phyloP scores from a whole-genome alignment of 306 rosid species.

The Benincasa hispida region DNA sequence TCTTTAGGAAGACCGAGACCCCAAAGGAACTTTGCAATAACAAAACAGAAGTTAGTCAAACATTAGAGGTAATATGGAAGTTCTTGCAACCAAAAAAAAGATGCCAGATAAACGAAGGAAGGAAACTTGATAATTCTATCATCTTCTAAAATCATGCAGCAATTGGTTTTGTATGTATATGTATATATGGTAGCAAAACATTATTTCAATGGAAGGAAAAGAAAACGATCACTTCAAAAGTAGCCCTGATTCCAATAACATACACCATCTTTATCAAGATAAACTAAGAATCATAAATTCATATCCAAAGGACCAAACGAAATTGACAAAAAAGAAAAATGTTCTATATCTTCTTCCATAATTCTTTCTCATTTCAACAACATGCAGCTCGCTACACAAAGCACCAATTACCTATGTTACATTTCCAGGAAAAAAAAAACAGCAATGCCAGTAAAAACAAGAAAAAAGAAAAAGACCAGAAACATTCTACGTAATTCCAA shows the following conservation, averaged over 20 bases:
- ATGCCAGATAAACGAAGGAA: background rate
- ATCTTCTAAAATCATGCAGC: background rate
- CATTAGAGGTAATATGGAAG: background rate
- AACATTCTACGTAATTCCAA: background rate
- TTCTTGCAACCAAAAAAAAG: background rate
- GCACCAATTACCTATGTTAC: background rate
- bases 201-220: background rate
- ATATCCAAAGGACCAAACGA: background rate
- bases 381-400: background rate
- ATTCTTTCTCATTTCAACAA: background rate
- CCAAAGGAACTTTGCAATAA: conserved; percentile 45
- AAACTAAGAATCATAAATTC: background rate
- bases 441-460: background rate
- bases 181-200: background rate
- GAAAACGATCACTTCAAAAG: background rate
- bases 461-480: background rate
- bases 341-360: background rate
- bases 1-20: conserved; percentile 69
- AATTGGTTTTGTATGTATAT: background rate
- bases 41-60: background rate
- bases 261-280: background rate
- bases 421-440: background rate
- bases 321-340: background rate
- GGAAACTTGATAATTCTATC: background rate
- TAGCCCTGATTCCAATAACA: background rate